A percentile compares a stretch with the other conserved stretches of the same genome.
phyloP scores from a whole-genome alignment of 768 basidiomycete genomes.

The Phylloporus sp. region DNA sequence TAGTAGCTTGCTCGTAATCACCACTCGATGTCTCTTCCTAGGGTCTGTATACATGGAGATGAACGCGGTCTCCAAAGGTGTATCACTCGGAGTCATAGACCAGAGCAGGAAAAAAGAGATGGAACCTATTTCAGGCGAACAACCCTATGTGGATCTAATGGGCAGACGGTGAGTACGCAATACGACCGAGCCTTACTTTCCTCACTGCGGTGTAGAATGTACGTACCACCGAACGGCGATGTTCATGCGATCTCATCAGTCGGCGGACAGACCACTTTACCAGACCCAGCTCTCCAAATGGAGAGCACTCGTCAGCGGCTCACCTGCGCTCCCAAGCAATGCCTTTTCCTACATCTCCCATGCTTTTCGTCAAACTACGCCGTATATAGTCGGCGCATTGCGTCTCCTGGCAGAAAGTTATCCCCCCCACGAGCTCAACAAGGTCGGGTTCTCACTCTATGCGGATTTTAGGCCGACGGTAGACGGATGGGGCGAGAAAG shows the following conservation, averaged over 20 bases:
- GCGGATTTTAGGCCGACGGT: slow-evolving; percentile 81
- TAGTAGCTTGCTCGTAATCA: background rate
- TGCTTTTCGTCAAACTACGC: slow-evolving; percentile 74
- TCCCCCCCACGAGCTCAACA: slow-evolving; percentile 53
- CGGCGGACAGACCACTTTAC: slow-evolving; percentile 64
- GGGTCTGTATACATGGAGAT: slow-evolving; percentile 93
- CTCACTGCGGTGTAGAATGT: slow-evolving; percentile 35
- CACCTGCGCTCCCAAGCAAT: slow-evolving; percentile 64
- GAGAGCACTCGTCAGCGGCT: slow-evolving; percentile 75
- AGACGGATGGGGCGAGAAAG: slow-evolving; percentile 81
- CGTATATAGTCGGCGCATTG: slow-evolving; percentile 74
- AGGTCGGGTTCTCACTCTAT: slow-evolving; percentile 74
- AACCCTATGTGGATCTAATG: slow-evolving; percentile 86
- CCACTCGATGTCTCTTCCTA: slow-evolving; percentile 23
- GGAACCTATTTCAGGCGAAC: slow-evolving; percentile 55
- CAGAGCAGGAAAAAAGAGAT: slow-evolving; percentile 48
- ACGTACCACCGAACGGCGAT: slow-evolving; percentile 9
- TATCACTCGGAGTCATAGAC: slow-evolving; percentile 76
- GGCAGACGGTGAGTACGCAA: slow-evolving; percentile 52
- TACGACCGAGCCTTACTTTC: background rate
- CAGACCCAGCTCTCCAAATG: slow-evolving; percentile 66
- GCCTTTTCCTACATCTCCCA: slow-evolving; percentile 84
- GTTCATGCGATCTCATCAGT: slow-evolving; percentile 1
- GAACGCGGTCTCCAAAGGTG: slow-evolving; percentile 83
- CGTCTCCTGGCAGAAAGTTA: slow-evolving; percentile 64